Base-by-base conservation (phyloP, 2,329 filamentous ascomycete genomes). In the Xylariaceae sp. region DNA sequence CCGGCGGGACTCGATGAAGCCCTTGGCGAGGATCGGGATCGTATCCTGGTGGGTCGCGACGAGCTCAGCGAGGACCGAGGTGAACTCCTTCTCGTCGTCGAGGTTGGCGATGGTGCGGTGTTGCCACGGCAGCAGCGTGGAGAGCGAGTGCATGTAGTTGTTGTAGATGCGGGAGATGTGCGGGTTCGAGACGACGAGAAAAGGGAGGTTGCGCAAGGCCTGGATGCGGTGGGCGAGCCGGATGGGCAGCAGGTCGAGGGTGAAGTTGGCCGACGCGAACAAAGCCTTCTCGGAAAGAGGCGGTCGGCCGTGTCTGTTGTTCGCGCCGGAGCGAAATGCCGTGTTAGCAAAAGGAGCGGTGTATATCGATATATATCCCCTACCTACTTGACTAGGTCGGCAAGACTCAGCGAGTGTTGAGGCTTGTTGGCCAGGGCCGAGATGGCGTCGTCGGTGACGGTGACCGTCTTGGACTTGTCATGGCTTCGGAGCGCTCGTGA, bases 121-220 rank as follows among this genome's bases (percentile, higher is more conserved):
- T 57, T 85, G 55, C 68, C 90, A 96, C 4, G 90, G 89, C 3
- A 97, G 76, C 12, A 98, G 73, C 1, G 88, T 94, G 2, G 86
- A 90, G 14, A 98, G 71, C 2, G 88, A 95, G 64, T 96, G 89
- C 31, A 94, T 73, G 63, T 98, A 98, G 65, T 96, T 97, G 64
- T 86, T 82, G 70, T 97, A 95, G 50, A 98, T 98, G 55, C 84
- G 83, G 17, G 83, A 85, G 52, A 98, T 88, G 60, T 96, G 88
- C 1, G 88, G 87, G 60, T 98, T 97, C n/a, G 90, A 89, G 17
- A 98, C 92, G 39, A 98, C 90, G 49, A 98, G 97, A 64, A 90
- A 98, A 0, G 92, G 92, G 7, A 98, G 78, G 59, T 94, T 95
- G 48, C 89, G 83, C 13, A 98, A 72, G 30, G 88, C 88, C 61